These are phyloP conservation scores for Auriscalpium orientale DNA, from an alignment of 768 basidiomycete genomes.

Conservation along the genomic window DNA sequence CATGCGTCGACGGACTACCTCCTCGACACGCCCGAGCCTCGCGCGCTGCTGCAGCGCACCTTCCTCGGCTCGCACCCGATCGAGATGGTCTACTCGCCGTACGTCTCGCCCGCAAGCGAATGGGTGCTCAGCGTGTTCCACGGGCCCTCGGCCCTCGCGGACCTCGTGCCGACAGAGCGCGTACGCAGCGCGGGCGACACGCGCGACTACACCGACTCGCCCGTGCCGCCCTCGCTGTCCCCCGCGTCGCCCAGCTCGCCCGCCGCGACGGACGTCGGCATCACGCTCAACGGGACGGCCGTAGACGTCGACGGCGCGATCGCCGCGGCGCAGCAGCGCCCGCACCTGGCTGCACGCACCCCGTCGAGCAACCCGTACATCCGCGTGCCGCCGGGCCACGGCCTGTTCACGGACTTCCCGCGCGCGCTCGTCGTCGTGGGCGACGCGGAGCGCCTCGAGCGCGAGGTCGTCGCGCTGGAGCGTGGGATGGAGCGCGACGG, in stretches of 20 bases:
- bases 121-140: conserved; percentile 27
- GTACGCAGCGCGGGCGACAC: conserved; percentile 7
- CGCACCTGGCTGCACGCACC: conserved; percentile 5
- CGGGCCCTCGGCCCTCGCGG: conserved; percentile 20
- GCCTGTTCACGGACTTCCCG: conserved; percentile 41
- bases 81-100: conserved; percentile 28
- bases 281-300: too few relatives aligned
- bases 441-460: conserved; percentile 43
- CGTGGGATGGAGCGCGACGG: conserved; percentile 13
- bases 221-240: conserved; percentile 9
- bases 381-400: conserved; percentile 26
- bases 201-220: conserved; percentile 16
- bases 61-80: conserved; percentile 38
- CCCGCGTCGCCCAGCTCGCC: too few relatives aligned
- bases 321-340: too few relatives aligned
- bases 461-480: conserved; percentile 31
- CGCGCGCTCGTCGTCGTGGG: conserved; percentile 38
- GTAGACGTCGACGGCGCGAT: too few relatives aligned
- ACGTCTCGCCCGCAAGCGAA: conserved; percentile 26
- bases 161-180: conserved; percentile 20
- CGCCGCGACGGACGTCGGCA: too few relatives aligned
- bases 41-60: conserved; percentile 44
- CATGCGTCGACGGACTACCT: conserved; percentile 43
- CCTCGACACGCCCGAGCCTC: conserved; percentile 45
- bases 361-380: conserved; percentile 18